Evolutionary conservation across 176 grass and related monocot genomes (phyloP).

Genomic region (Oryza brachyantha): DNA sequence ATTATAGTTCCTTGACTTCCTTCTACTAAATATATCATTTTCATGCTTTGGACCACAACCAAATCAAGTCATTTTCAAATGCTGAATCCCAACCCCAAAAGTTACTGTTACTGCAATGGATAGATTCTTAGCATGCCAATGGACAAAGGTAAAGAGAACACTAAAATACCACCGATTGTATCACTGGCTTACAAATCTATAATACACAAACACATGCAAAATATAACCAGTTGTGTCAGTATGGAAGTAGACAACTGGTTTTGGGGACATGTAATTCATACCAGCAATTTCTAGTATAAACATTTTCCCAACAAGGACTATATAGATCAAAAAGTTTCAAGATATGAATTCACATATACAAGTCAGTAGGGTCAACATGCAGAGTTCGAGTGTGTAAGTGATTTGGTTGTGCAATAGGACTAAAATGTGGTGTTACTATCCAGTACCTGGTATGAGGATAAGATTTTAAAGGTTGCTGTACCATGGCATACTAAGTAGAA

Average conservation of each 20-base stretch:
- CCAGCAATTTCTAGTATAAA: too few species aligned
- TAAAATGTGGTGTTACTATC: background rate
- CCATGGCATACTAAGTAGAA: background rate
- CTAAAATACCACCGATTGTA: too few species aligned
- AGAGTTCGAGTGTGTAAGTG: background rate
- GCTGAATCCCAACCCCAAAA: background rate
- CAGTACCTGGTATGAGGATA: background rate
- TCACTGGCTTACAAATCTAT: too few species aligned
- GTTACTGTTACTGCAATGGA: background rate
- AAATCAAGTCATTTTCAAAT: background rate
- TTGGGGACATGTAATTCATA: background rate
- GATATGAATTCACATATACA: conserved; percentile 2
- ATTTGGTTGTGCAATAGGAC: background rate
- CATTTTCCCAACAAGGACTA: too few species aligned
- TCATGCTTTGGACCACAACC: background rate
- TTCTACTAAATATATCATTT: background rate
- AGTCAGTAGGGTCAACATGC: background rate
- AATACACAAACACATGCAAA: background rate
- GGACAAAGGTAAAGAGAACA: too few species aligned
- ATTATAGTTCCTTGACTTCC: background rate
- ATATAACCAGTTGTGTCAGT: background rate
- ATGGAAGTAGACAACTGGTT: background rate
- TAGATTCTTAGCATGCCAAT: too few species aligned
- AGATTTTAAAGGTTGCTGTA: background rate
- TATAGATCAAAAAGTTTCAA: too few species aligned